Percentiles rank a stretch among this genome's conserved stretches.
These are phyloP conservation scores for Xerocomellus intermedius DNA, from an alignment of 768 basidiomycete genomes.

Conservation along the genomic window DNA sequence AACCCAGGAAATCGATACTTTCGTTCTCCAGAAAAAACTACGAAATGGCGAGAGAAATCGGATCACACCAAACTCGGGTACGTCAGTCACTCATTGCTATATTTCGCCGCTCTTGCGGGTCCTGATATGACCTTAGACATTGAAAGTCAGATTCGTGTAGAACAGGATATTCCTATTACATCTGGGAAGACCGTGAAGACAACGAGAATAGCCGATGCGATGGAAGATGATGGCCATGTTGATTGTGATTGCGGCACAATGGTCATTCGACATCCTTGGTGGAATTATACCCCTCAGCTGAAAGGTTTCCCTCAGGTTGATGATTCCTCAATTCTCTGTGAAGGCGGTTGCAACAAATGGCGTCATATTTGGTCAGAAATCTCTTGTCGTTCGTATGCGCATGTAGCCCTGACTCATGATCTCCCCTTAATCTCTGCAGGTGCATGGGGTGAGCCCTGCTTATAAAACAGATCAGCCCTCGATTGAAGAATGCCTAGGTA, in stretches of 20 bases:
- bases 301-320: slow-evolving; percentile 42
- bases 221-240: slow-evolving; percentile 40
- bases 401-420: not conserved
- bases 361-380: slow-evolving; percentile 68
- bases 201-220: slow-evolving; percentile 10
- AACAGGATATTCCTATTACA: not conserved
- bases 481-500: slow-evolving; percentile 41
- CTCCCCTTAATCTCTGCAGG: slow-evolving; percentile 16
- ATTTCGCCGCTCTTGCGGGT: not conserved
- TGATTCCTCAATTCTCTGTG: slow-evolving; percentile 60
- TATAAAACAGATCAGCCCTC: not conserved
- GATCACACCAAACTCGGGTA: slow-evolving; percentile 40
- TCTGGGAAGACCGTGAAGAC: not conserved
- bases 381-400: not conserved
- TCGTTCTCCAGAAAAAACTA: slow-evolving; percentile 36
- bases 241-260: slow-evolving; percentile 70
- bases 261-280: slow-evolving; percentile 33
- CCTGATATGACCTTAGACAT: slow-evolving; percentile 23
- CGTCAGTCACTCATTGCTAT: slow-evolving; percentile 40
- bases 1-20: slow-evolving; percentile 37
- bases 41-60: slow-evolving; percentile 8
- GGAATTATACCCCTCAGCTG: not conserved
- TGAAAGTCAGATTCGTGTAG: slow-evolving; percentile 31
- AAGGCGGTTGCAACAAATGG: slow-evolving; percentile 72
- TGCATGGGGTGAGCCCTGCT: slow-evolving; percentile 38